Evolutionary conservation across 2,329 filamentous ascomycete genomes (phyloP).

Genomic region (Mycosphaerella sp.): DNA sequence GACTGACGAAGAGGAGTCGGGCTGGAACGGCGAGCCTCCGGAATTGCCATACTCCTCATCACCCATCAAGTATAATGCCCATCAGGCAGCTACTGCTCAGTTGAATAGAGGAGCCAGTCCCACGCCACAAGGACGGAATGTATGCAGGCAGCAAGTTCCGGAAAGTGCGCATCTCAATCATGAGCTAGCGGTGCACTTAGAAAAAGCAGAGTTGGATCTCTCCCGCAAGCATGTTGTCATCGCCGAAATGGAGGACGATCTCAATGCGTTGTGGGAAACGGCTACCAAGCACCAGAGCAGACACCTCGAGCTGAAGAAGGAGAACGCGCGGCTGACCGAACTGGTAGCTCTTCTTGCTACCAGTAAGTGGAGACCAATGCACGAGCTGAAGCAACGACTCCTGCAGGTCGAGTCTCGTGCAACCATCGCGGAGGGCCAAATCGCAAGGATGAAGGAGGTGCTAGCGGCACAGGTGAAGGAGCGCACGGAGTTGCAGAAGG

Average conservation of each 20-base stretch:
- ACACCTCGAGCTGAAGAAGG: not conserved
- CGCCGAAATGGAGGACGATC: not conserved
- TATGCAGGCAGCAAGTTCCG: not conserved
- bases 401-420: not conserved
- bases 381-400: constrained; percentile 1
- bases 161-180: constrained; percentile 4
- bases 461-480: not conserved
- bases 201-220: constrained; percentile 1
- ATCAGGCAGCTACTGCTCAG: not conserved
- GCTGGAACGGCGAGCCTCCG: not conserved
- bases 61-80: not conserved
- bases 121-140: not conserved
- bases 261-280: not conserved
- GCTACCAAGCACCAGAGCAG: not conserved
- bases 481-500: not conserved
- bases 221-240: not conserved
- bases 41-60: not conserved
- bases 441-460: constrained; percentile 1
- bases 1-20: not conserved
- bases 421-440: constrained; percentile 1
- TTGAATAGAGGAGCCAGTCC: not conserved
- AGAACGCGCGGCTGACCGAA: not conserved
- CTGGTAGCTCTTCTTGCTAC: not conserved
- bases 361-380: constrained; percentile 6
- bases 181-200: constrained; percentile 1